Base-by-base conservation (phyloP, 352 stramenopile genomes). In the Globisporangium sylvaticum region DNA sequence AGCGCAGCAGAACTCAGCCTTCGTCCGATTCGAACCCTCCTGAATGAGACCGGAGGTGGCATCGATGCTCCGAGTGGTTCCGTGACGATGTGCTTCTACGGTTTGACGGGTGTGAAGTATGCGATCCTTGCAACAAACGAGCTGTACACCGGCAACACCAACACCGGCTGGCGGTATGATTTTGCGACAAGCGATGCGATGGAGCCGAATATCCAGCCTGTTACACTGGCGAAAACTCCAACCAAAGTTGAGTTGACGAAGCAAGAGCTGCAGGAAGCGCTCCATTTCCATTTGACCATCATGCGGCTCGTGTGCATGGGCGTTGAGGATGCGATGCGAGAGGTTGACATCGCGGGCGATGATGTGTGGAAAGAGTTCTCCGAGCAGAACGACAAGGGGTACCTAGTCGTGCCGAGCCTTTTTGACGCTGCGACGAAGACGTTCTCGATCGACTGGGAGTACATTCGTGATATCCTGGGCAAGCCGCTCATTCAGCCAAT, bases 321-420 rank as follows among this genome's bases (percentile, higher is more conserved):
- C 20, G 84, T 93, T 15, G 70, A 86, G 50, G 84, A 92, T 22
- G 88, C 81, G 6, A 68, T 90, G 62, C 81, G 86, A 25, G 81
- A 94, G 46, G 74, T 94, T 9, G 75, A 89, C 15, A 79, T 92
- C 66, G 65, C 69, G 1, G 77, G 70, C 27, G 78, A 88, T 34
- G 72, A 85, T 12, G 74, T 92, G 2, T 92, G 83, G 80, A 80
- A 90, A 46, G 86, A 94, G 56, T 96, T 96, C 14, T 93, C 88
- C 0, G 78, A 91, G 65, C 81, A 91, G 65, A 96, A 96, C 59
- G 88, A 96, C 75, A 96, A 96, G 57, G 88, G 88, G 3, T 96
- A 96, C 62, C 53, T 96, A 34, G 85, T 96, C 32, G 84, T 92
- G 1, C 83, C 87, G 18, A 85, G 78, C n/a, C 18, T 65, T 3